These are phyloP conservation scores for Paraphaeosphaeria sporulosa DNA, from an alignment of 2,329 filamentous ascomycete genomes.

Conservation along the genomic window DNA sequence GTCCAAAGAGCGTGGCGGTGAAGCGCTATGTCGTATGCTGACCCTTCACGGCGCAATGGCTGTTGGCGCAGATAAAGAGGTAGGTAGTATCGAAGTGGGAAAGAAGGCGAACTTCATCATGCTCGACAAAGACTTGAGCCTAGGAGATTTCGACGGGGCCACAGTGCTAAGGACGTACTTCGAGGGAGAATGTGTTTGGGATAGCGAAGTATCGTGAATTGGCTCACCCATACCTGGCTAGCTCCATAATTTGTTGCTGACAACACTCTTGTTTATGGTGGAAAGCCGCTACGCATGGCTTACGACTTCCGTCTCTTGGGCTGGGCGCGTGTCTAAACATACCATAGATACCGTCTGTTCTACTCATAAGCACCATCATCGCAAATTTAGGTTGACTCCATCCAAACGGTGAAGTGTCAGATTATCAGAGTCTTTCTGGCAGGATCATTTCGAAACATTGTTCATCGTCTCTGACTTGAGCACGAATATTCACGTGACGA, in stretches of 20 bases:
- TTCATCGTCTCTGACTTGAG: too few relatives aligned
- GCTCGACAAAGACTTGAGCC: constrained; percentile 37
- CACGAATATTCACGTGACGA: too few relatives aligned
- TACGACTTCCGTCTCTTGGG: too few relatives aligned
- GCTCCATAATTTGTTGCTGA: neutral
- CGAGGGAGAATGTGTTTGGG: constrained; percentile 21
- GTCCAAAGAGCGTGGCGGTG: constrained; percentile 21
- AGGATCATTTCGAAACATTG: too few relatives aligned
- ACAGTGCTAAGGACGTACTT: constrained; percentile 41
- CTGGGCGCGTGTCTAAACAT: too few relatives aligned
- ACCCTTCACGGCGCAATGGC: constrained; percentile 40
- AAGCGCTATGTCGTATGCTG: constrained; percentile 30
- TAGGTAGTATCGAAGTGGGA: constrained; percentile 41
- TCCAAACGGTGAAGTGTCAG: too few relatives aligned
- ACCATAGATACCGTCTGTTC: too few relatives aligned
- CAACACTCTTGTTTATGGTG: neutral
- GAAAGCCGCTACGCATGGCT: too few relatives aligned
- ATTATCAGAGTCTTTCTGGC: too few relatives aligned
- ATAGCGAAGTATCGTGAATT: neutral
- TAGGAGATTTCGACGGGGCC: constrained; percentile 22
- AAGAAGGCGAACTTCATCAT: constrained; percentile 46
- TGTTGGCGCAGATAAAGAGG: constrained; percentile 31
- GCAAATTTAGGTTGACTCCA: too few relatives aligned
- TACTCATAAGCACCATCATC: too few relatives aligned
- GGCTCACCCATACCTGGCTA: neutral